Conservation (phyloP, 2,329 filamentous ascomycete species). For the Epichloe glyceriae region DNA sequence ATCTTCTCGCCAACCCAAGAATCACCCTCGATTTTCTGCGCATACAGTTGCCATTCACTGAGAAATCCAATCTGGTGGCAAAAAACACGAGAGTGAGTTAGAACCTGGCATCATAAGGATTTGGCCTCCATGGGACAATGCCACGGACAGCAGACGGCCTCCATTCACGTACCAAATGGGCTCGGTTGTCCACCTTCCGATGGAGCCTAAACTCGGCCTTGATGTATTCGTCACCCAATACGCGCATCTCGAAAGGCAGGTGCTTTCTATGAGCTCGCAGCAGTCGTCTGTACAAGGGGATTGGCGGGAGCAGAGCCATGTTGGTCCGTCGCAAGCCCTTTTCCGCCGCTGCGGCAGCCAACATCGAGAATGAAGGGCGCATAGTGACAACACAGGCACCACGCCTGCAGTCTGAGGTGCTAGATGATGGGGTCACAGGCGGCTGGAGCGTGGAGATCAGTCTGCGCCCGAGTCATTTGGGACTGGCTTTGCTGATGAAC, state of each 20-base stretch:
- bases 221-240: conserved; percentile 85
- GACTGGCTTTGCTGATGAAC: no score
- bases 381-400: conserved; percentile 8
- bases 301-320: conserved; percentile 69
- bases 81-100: neutral
- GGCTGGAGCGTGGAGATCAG: neutral
- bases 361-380: conserved; percentile 5
- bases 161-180: conserved; percentile 58
- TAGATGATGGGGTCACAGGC: neutral
- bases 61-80: conserved; percentile 71
- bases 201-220: conserved; percentile 88
- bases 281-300: conserved; percentile 78
- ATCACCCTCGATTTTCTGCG: conserved; percentile 81
- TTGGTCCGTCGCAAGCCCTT: conserved; percentile 24
- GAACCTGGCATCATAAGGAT: neutral
- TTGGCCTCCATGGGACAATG: no score
- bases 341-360: conserved; percentile 20
- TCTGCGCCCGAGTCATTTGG: no score
- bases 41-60: conserved; percentile 92
- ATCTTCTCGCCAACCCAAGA: conserved; percentile 74
- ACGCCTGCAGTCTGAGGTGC: no score
- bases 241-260: conserved; percentile 58
- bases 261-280: conserved; percentile 75
- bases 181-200: conserved; percentile 71
- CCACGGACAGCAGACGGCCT: no score